phyloP scores from a whole-genome alignment of 2,329 filamentous ascomycete genomes.

The Septoria linicola region DNA sequence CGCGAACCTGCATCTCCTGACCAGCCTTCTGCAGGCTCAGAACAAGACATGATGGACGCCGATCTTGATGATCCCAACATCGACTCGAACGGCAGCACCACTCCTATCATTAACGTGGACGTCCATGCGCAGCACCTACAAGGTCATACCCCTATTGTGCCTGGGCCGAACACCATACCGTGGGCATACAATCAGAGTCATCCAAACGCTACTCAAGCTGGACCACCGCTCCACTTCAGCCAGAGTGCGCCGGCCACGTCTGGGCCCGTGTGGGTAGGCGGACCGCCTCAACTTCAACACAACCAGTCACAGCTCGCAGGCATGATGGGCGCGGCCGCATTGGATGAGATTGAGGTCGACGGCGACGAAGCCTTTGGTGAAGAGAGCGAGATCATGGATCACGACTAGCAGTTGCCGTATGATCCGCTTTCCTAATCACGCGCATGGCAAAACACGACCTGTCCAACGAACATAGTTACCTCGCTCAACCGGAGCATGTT shows the following conservation, averaged over 20 bases:
- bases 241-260: conserved; percentile 34
- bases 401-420: conserved; percentile 17
- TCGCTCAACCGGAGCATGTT: too few relatives aligned
- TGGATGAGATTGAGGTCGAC: conserved; percentile 40
- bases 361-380: conserved; percentile 47
- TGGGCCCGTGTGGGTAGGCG: conserved; percentile 26
- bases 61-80: conserved; percentile 35
- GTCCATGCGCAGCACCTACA: conserved; percentile 29
- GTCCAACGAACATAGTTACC: too few relatives aligned
- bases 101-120: conserved; percentile 33
- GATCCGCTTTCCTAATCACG: not conserved
- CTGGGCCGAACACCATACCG: conserved; percentile 22
- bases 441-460: not conserved
- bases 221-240: conserved; percentile 26
- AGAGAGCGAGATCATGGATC: conserved; percentile 46
- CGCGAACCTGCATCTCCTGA: conserved; percentile 21
- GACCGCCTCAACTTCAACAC: conserved; percentile 11
- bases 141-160: conserved; percentile 31
- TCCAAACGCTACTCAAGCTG: conserved; percentile 1
- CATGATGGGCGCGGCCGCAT: conserved; percentile 41
- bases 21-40: conserved; percentile 25
- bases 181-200: conserved; percentile 14
- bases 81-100: conserved; percentile 34
- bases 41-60: conserved; percentile 32
- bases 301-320: conserved; percentile 38